phyloP scores from a whole-genome alignment of 2,329 filamentous ascomycete species.

The Pyrenochaeta sp. region DNA sequence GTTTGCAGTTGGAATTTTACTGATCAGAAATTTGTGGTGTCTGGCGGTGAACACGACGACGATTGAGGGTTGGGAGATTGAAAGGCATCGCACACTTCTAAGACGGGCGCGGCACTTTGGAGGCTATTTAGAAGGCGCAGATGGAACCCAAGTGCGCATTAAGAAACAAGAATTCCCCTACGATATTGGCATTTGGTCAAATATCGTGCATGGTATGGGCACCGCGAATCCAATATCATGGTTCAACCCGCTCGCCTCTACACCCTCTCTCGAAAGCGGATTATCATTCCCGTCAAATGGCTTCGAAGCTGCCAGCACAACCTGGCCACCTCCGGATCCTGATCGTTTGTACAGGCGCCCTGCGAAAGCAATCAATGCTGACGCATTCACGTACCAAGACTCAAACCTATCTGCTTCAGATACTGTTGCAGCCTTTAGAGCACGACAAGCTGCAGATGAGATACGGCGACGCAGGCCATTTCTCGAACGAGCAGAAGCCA shows the following conservation, averaged over 20 bases:
- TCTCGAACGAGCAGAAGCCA: conserved; percentile 51
- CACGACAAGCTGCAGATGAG: conserved; percentile 62
- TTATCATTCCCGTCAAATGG: conserved; percentile 75
- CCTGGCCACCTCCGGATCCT: conserved; percentile 62
- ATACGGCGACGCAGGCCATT: conserved; percentile 52
- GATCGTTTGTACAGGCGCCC: conserved; percentile 48
- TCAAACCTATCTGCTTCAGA: conserved; percentile 49
- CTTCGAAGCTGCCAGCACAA: conserved; percentile 64
- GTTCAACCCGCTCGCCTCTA: conserved; percentile 72
- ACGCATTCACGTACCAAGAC: conserved; percentile 52
- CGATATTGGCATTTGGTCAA: conserved; percentile 77
- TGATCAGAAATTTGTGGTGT: conserved; percentile 65
- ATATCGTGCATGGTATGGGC: conserved; percentile 80
- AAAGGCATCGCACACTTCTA: conserved; percentile 57
- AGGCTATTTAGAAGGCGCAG: conserved; percentile 64
- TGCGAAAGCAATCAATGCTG: conserved; percentile 15
- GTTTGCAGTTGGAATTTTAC: conserved; percentile 70
- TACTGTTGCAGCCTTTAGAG: conserved; percentile 62
- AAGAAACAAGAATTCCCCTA: conserved; percentile 80
- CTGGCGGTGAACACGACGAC: conserved; percentile 77
- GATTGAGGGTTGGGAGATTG: conserved; percentile 78
- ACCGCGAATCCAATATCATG: conserved; percentile 69
- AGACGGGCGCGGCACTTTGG: conserved; percentile 60
- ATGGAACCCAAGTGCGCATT: conserved; percentile 64
- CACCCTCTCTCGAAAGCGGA: conserved; percentile 62